Evolutionary conservation across 176 grass and related monocot genomes (phyloP).

Genomic region (Stipa capillata): DNA sequence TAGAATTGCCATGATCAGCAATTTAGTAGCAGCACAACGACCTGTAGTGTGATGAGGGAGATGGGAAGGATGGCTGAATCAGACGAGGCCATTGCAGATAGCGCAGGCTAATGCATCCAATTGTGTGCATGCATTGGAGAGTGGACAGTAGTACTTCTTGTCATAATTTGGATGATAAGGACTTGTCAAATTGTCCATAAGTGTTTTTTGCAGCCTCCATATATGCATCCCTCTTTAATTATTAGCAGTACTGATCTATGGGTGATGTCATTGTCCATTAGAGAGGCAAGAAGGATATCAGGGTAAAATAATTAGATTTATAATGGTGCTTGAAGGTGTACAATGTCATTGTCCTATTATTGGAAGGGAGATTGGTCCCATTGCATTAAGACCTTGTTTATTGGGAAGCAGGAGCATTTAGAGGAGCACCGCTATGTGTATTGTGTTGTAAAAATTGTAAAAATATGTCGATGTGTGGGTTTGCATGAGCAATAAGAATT

Average conservation of each 20-base stretch:
- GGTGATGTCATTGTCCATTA: neutral
- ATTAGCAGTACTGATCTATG: slow-evolving; percentile 5
- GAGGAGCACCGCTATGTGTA: neutral
- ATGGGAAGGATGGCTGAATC: neutral
- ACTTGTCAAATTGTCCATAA: slow-evolving; percentile 25
- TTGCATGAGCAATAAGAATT: neutral
- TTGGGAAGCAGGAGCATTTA: neutral
- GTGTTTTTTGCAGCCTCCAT: neutral
- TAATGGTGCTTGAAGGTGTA: neutral
- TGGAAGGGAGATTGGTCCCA: neutral
- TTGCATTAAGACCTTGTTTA: neutral
- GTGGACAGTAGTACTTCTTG: slow-evolving; percentile 18
- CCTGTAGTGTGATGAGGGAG: neutral
- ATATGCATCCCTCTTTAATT: slow-evolving; percentile 22
- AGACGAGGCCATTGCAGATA: neutral
- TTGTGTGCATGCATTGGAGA: slow-evolving; percentile 1
- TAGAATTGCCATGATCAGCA: slow-evolving; percentile 9
- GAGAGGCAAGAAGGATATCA: neutral
- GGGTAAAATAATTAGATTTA: slow-evolving; percentile 5
- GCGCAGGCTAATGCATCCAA: neutral
- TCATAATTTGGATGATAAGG: slow-evolving; percentile 30
- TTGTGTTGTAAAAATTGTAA: neutral
- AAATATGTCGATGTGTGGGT: neutral
- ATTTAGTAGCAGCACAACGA: neutral
- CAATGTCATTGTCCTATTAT: neutral